phyloP scores from a whole-genome alignment of 768 basidiomycete genomes.

The Antrodiella citrinella region DNA sequence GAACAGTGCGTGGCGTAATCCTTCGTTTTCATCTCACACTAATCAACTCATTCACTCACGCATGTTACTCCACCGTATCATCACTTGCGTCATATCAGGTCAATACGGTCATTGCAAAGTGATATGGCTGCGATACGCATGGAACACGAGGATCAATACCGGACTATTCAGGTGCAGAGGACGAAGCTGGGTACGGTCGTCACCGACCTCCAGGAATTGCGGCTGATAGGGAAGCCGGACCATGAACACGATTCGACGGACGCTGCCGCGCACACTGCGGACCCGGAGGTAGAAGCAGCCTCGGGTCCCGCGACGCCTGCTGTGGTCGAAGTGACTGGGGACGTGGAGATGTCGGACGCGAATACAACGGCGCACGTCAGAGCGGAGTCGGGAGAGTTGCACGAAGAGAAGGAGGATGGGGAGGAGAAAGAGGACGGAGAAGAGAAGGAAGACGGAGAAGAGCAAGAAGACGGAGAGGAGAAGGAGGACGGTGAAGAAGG shows the following conservation, averaged over 20 bases:
- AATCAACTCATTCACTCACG: background rate
- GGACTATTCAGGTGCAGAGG: conserved; percentile 61
- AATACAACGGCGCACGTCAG: conserved; percentile 13
- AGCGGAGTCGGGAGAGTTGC: conserved; percentile 17
- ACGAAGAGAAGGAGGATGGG: conserved; percentile 11
- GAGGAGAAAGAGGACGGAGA: too few relatives aligned
- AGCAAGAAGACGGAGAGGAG: conserved; percentile 37
- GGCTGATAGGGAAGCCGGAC: conserved; percentile 61
- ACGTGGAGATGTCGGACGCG: conserved; percentile 16
- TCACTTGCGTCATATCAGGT: conserved; percentile 31
- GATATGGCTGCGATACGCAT: conserved; percentile 69
- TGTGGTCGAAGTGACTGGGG: conserved; percentile 10
- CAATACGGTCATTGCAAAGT: conserved; percentile 62
- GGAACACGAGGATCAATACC: conserved; percentile 69
- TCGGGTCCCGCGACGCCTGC: conserved; percentile 44
- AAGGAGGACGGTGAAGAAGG: conserved; percentile 30
- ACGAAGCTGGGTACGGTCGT: conserved; percentile 59
- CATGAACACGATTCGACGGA: too few relatives aligned
- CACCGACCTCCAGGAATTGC: conserved; percentile 48
- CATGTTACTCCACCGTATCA: background rate
- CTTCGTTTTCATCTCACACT: background rate
- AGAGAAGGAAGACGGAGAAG: conserved; percentile 31
- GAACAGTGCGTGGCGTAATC: conserved; percentile 58
- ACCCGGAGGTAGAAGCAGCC: conserved; percentile 30
- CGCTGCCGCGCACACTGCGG: too few relatives aligned